phyloP scores from a whole-genome alignment of 768 basidiomycete genomes.

The Leccinum disarticulatum region DNA sequence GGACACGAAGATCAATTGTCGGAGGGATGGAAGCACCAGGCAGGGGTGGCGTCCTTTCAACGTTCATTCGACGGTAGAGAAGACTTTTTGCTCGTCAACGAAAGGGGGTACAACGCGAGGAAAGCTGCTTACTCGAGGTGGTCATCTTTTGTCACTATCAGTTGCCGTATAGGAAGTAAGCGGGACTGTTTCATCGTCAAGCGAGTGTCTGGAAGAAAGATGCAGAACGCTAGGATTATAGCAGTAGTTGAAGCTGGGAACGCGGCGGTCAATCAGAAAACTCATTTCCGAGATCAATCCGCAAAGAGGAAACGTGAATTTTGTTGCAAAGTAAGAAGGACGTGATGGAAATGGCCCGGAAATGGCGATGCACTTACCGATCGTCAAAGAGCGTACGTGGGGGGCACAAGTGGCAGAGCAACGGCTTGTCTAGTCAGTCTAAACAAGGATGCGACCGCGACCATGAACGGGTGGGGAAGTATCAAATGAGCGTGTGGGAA shows the following conservation, averaged over 20 bases:
- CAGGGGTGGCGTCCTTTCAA: constrained; percentile 25
- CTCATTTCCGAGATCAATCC: constrained; percentile 19
- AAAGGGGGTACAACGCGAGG: not conserved
- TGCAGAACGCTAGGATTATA: constrained; percentile 8
- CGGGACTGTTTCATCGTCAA: constrained; percentile 24
- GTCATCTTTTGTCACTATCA: constrained; percentile 20
- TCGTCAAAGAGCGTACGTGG: constrained; percentile 22
- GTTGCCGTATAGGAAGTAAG: constrained; percentile 26
- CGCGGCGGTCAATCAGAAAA: constrained; percentile 19
- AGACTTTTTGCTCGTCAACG: constrained; percentile 22
- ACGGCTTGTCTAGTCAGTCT: constrained; percentile 4
- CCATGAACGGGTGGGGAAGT: constrained; percentile 18
- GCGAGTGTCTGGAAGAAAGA: constrained; percentile 14
- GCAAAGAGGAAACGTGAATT: not conserved
- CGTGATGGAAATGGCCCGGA: constrained; percentile 6
- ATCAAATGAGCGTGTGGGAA: constrained; percentile 7
- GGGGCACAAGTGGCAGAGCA: not conserved
- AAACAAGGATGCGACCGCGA: constrained; percentile 11
- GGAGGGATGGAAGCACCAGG: constrained; percentile 36
- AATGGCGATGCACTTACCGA: constrained; percentile 20
- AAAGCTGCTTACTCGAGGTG: constrained; percentile 29
- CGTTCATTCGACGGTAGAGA: constrained; percentile 36
- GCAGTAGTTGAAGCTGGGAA: constrained; percentile 14
- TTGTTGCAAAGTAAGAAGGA: constrained; percentile 7
- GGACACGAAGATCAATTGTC: constrained; percentile 48